Base-by-base conservation (phyloP, 164 flowering plant genomes). In the Dillenia suffruticosa region DNA sequence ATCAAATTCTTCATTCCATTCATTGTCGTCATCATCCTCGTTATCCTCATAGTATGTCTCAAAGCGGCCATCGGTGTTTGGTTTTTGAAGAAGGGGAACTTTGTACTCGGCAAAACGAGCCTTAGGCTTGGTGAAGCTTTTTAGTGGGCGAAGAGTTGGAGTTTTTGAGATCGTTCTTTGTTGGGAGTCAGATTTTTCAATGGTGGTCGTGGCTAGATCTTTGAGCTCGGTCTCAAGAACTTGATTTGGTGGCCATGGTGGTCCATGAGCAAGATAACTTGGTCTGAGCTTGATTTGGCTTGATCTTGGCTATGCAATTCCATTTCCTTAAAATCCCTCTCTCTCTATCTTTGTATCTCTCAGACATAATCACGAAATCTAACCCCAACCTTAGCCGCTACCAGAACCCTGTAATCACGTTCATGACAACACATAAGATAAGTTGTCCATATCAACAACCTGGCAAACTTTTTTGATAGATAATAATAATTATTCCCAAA, bases 111-210 rank as follows among this genome's bases (percentile, higher is more conserved):
- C 60, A 47, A 76, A 70, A 2, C 84, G 74, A 46, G 79, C 56
- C 53, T 64, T 77, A 43, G 83, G 76, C 55, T 72, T 80, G 50
- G 83, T 68, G 63, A 77, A 77, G 64, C 56, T 32, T 32, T 6
- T 66, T 54, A 70, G 65, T 2, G 76, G 77, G 9, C 68, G 67
- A 26, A 70, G 72, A 49, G 70, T 53, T 57, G 57, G 57, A 32
- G 62, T 57, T 59, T 44, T 68, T 12, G 40, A 4, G 40, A 32
- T 32, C 6, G 40, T 32, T 32, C 6, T 5, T 32, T 6, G 65
- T 11, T 24, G 66, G 53, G 16, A 9, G 9, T 13, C 10, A 49
- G 58, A 26, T 44, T 66, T 58, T 10, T 44, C 45, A 6, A 43
- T 22, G 40, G 13, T 22, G 43, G 47, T 4, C 19, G 2, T n/a